Conservation (phyloP, 768 basidiomycete genomes). For the Lyophyllum semitale region DNA sequence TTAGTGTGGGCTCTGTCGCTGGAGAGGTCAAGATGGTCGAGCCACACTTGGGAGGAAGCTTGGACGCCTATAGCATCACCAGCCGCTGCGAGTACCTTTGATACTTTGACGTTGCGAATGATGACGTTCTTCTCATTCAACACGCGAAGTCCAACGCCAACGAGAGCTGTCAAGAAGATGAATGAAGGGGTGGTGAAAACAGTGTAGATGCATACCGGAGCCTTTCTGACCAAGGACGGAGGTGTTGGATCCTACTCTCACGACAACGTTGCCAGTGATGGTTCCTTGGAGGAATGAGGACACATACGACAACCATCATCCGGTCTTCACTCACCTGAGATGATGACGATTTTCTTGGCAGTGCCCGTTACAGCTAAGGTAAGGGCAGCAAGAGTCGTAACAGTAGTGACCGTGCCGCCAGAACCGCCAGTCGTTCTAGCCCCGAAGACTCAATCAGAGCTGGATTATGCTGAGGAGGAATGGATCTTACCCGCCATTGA, state of each 20-base stretch:
- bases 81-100: conserved; percentile 44
- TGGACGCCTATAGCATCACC: conserved; percentile 50
- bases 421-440: conserved; percentile 44
- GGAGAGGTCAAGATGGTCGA: conserved; percentile 48
- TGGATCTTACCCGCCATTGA: conserved; percentile 34
- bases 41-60: conserved; percentile 40
- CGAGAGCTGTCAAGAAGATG: conserved; percentile 31
- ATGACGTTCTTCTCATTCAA: conserved; percentile 45
- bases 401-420: conserved; percentile 44
- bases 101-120: conserved; percentile 50
- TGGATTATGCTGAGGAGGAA: not conserved
- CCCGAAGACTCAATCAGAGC: not conserved
- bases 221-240: conserved; percentile 41
- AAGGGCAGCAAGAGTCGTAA: conserved; percentile 41
- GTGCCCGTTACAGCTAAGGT: conserved; percentile 42
- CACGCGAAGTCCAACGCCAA: conserved; percentile 48
- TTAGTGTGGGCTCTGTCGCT: conserved; percentile 48
- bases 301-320: not conserved
- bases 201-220: conserved; percentile 30
- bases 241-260: conserved; percentile 46
- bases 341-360: conserved; percentile 44
- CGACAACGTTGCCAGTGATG: conserved; percentile 44
- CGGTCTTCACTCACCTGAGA: conserved; percentile 31
- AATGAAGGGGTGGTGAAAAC: not conserved
- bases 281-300: conserved; percentile 27